Base-by-base conservation (phyloP, 371 early-diverging fungal genomes). In the Rhizopus microsporus region DNA sequence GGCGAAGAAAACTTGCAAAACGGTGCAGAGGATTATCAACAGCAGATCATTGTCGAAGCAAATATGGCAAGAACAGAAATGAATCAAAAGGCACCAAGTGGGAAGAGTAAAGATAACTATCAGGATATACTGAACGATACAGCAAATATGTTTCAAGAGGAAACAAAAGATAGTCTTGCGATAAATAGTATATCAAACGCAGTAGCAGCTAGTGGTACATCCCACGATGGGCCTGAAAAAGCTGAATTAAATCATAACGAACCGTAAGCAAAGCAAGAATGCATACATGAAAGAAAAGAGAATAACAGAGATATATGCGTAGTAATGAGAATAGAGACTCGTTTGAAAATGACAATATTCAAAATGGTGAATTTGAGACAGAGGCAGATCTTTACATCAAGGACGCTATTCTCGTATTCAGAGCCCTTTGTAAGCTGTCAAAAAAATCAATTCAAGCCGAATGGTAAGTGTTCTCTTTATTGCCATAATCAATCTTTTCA, bases 351-450 rank as follows among this genome's bases (percentile, higher is more conserved):
- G 65, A 71, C 4, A 56, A 50, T 4, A 56, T 66, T 4, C 65
- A 68, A 43, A 51, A 58, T 1, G 49, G 49, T 12, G 56, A 59
- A 12, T 47, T 54, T 5, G 79, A 78, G 23, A 75, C 77, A 4
- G 75, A 77, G 17, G 74, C 74, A 3, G 80, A 80, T 52, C 54
- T 77, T 31, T 80, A 73, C 49, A 75, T 77, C 54, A 80, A 88
- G 55, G 97, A 98, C 70, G 92, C 92, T 3, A 93, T 91, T 39
- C 73, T 94, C 16, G 88, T 95, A 0, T 88, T 98, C 69, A 88
- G 97, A 9, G 93, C 96, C 1, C 80, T 98, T 23, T 95, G 96
- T 78, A 93, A 93, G 62, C 82, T 96, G n/a, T 92, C 92, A 16
- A 93, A 94, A 85, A 80, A 80, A 53, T 72, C 75, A 8, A 80